Evolutionary conservation across 2,329 filamentous ascomycete genomes (phyloP), one percentile per base, ranked within the genome.

Genomic region (Fusarium penzigii): DNA sequence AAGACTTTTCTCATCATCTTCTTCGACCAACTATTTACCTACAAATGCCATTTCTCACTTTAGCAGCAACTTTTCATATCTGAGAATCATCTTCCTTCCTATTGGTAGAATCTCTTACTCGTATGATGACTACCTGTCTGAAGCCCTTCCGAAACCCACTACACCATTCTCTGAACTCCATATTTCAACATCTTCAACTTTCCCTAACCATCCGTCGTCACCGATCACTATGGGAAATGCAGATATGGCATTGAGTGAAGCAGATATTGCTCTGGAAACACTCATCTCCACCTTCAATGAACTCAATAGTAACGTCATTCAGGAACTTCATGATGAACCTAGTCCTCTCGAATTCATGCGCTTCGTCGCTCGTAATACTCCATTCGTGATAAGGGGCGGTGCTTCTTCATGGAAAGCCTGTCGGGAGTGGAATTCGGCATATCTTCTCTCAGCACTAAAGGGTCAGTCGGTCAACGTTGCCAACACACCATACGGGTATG

Each of bases 271-370:
- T n/a, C 52, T 73, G 2, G 48, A 56, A 14, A 63, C 82, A 51
- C 78, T 92, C 17, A 81, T 93, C 57, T 78, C 75, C 11, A 83
- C 78, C n/a, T 92, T 89, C 70, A 83, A 88, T 64, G 88, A 91
- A 59, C 80, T 92, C 49, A 93, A 93, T 65, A 70, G 78, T 50
- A 68, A 74, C 17, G 62, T 65, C 14, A 76, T 92, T 51, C 81
- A 88, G 42, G 83, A 85, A 60, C 77, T 92, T 3, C 41, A 75
- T 13, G 75, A 81, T 40, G 82, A 87, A 44, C 90, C 90, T 5
- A 89, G 85, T 29, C 82, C 90, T 1, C 79, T 94, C 6, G 87
- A 92, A 65, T 93, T 93, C 67, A 88, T 92, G 84, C 83, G 88
- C 63, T 87, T 85, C 69, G 88, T 92, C 17, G 80, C 87, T 14